Evolutionary conservation across 805 yeast species (phyloP).

Genomic region (Teunomyces aglyptinius): DNA sequence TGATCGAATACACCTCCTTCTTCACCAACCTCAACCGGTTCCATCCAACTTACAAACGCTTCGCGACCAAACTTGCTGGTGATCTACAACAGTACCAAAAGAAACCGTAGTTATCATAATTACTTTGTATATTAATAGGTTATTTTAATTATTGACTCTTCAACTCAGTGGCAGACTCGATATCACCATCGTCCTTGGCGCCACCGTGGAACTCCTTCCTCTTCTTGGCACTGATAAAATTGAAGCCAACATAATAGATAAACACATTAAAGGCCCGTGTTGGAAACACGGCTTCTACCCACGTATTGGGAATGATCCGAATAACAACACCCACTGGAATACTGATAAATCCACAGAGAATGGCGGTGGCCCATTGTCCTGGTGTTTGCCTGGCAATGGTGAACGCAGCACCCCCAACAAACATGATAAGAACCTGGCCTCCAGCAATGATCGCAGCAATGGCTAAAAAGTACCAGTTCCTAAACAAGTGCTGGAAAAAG

Average conservation of each 20-base stretch:
- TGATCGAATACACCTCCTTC: conserved; percentile 49
- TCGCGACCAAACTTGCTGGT: conserved; percentile 46
- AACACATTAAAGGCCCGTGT: conserved; percentile 44
- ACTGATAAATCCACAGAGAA: conserved; percentile 75
- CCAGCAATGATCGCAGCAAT: conserved; percentile 77
- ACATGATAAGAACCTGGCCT: conserved; percentile 87
- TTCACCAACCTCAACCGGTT: conserved; percentile 54
- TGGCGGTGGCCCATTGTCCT: conserved; percentile 86
- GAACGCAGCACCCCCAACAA: conserved; percentile 96
- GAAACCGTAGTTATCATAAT: not conserved
- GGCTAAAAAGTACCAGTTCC: conserved; percentile 77
- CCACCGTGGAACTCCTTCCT: conserved; percentile 15
- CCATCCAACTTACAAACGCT: conserved; percentile 48
- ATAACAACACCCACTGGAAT: conserved; percentile 77
- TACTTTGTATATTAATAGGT: not conserved
- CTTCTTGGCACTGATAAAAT: conserved; percentile 31
- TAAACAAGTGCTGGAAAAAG: conserved; percentile 75
- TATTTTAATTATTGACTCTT: conserved; percentile 1
- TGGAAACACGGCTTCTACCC: conserved; percentile 69
- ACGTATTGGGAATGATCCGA: conserved; percentile 78
- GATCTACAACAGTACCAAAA: conserved; percentile 9
- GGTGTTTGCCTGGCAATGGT: conserved; percentile 76
- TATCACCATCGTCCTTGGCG: conserved; percentile 8
- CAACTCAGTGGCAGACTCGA: not conserved
- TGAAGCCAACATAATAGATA: conserved; percentile 37